A percentile compares a stretch with the other conserved stretches of the same genome.
These are phyloP conservation scores for Warburgia ugandensis DNA, from an alignment of 164 flowering plant species.

Conservation along the genomic window DNA sequence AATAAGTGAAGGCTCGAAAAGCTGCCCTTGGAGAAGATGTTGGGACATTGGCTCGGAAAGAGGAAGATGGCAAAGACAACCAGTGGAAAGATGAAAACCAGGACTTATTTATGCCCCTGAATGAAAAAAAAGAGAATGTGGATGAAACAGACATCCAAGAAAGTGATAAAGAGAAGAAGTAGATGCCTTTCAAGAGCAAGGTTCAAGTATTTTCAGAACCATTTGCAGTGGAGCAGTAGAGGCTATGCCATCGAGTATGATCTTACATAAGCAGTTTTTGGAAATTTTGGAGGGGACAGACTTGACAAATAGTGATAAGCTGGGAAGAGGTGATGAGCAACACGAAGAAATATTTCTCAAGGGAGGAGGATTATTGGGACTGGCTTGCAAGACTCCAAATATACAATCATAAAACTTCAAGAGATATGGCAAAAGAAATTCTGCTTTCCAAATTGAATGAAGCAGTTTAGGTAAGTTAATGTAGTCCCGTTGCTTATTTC, in stretches of 20 bases:
- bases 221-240: slow-evolving; percentile 56
- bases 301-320: slow-evolving; percentile 51
- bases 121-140: slow-evolving; percentile 21
- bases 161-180: slow-evolving; percentile 25
- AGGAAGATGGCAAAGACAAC: slow-evolving; percentile 30
- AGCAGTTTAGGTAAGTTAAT: slow-evolving; percentile 46
- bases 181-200: slow-evolving; percentile 55
- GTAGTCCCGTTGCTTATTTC: not conserved
- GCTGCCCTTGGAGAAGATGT: slow-evolving; percentile 71
- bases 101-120: slow-evolving; percentile 61
- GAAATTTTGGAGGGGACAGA: slow-evolving; percentile 58
- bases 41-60: slow-evolving; percentile 32
- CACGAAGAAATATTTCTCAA: slow-evolving; percentile 64
- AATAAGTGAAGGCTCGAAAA: slow-evolving; percentile 79
- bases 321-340: slow-evolving; percentile 50
- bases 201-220: slow-evolving; percentile 39
- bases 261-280: slow-evolving; percentile 50
- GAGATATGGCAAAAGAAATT: slow-evolving; percentile 14
- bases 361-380: slow-evolving; percentile 76
- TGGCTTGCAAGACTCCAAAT: slow-evolving; percentile 74
- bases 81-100: slow-evolving; percentile 75
- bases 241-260: slow-evolving; percentile 61
- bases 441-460: slow-evolving; percentile 26
- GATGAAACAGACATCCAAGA: slow-evolving; percentile 23
- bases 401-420: slow-evolving; percentile 10